Conservation (phyloP, 371 early-diverging fungal species). For the Zopfochytrium polystomum region DNA sequence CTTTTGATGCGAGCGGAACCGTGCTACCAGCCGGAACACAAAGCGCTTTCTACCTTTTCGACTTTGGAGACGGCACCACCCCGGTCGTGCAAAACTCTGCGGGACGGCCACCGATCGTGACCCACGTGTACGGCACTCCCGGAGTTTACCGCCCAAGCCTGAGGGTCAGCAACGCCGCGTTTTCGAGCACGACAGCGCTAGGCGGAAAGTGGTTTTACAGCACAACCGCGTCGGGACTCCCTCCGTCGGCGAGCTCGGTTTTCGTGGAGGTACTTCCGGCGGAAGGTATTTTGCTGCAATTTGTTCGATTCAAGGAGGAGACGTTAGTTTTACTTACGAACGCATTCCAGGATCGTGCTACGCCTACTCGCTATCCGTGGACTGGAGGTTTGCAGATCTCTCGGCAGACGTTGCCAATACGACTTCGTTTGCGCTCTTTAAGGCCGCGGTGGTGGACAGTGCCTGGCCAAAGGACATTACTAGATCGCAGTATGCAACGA, state of each 20-base stretch:
- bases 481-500: no score
- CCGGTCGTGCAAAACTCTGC: background rate
- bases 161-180: constrained; percentile 10
- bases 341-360: no score
- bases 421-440: no score
- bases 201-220: background rate
- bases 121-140: constrained; percentile 1
- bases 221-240: background rate
- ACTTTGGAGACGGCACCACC: constrained; percentile 15
- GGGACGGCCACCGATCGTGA: background rate
- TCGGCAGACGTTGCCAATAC: background rate
- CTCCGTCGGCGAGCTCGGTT: constrained; percentile 5
- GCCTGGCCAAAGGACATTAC: no score
- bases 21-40: background rate
- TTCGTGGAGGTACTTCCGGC: background rate
- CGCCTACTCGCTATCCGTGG: background rate
- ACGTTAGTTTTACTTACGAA: no score
- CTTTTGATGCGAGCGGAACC: constrained; percentile 20
- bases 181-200: background rate
- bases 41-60: constrained; percentile 3
- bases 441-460: no score
- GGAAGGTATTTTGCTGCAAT: background rate
- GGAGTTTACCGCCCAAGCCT: constrained; percentile 8
- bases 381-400: background rate
- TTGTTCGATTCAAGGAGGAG: no score